A percentile compares a stretch with the other conserved stretches of the same genome.
Conservation (phyloP, 192 early-diverging fungal species). For the Linnemannia elongata region DNA sequence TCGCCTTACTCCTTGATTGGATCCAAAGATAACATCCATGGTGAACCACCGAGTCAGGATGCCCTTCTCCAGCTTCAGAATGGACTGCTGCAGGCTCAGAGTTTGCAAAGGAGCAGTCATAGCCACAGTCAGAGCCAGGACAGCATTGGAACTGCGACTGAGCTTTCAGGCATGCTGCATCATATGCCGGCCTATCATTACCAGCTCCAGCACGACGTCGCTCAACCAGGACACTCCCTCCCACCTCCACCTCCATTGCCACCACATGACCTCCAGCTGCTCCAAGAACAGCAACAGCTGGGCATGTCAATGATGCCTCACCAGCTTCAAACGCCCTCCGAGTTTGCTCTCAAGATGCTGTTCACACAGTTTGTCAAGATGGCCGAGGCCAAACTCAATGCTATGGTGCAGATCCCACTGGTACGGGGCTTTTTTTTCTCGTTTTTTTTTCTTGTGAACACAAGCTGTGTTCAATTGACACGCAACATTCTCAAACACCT, state of each 20-base stretch:
- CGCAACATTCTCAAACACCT: constrained; percentile 4
- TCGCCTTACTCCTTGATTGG: constrained; percentile 42
- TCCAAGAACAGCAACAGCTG: constrained; percentile 21
- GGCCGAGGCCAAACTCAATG: constrained; percentile 68
- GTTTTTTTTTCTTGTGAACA: background rate
- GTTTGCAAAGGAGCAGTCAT: constrained; percentile 28
- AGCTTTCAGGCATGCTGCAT: constrained; percentile 18
- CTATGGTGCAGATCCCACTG: constrained; percentile 56
- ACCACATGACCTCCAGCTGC: background rate
- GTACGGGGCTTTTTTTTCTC: background rate
- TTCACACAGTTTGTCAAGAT: constrained; percentile 71
- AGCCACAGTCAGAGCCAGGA: constrained; percentile 54
- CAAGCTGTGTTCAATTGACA: background rate
- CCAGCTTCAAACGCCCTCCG: constrained; percentile 63
- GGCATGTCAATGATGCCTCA: constrained; percentile 16
- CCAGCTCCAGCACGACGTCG: constrained; percentile 35
- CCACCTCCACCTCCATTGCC: background rate
- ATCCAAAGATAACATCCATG: constrained; percentile 23
- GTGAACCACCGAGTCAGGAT: constrained; percentile 16
- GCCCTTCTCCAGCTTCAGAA: constrained; percentile 1
- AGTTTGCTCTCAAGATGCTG: constrained; percentile 69
- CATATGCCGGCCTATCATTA: constrained; percentile 24
- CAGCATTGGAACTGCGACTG: constrained; percentile 33
- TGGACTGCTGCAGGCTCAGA: constrained; percentile 6
- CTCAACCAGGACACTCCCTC: constrained; percentile 31